A percentile compares a stretch with the other conserved stretches of the same genome.
phyloP scores from a whole-genome alignment of 495 filamentous ascomycete genomes.

The Hypoxylon fuscum region DNA sequence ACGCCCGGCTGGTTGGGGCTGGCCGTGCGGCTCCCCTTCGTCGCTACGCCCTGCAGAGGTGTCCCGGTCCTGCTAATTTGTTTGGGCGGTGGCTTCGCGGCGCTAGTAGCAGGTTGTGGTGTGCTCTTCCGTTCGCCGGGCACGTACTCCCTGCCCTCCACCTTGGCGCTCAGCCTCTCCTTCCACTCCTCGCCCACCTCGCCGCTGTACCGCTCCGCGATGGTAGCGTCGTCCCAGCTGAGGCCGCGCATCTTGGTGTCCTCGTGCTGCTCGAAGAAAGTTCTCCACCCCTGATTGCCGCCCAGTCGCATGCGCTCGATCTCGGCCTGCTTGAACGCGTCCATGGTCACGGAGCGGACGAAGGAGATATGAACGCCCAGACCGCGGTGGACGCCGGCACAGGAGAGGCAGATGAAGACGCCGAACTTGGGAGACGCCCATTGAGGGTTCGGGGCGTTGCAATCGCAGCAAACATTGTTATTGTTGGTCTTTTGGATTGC shows the following conservation, averaged over 20 bases:
- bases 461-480: conserved; percentile 93
- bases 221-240: conserved; percentile 78
- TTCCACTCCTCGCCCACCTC: conserved; percentile 95
- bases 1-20: conserved; percentile 59
- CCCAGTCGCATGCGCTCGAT: conserved; percentile 87
- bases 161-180: conserved; percentile 84
- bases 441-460: conserved; percentile 92
- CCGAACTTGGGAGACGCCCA: conserved; percentile 80
- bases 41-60: conserved; percentile 71
- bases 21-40: conserved; percentile 72
- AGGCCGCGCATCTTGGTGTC: conserved; percentile 67
- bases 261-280: conserved; percentile 79
- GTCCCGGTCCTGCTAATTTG: conserved; percentile 46
- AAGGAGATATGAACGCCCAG: conserved; percentile 98
- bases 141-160: conserved; percentile 85
- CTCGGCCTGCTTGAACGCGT: conserved; percentile 90
- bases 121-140: conserved; percentile 62
- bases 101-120: conserved; percentile 49
- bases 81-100: conserved; percentile 45
- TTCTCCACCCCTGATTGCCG: conserved; percentile 85
- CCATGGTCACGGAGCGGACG: conserved; percentile 95
- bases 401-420: conserved; percentile 96
- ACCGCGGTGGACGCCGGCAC: conserved; percentile 92
- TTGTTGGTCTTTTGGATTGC: conserved; percentile 86
- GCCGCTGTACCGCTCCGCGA: conserved; percentile 86